Evolutionary conservation across 495 filamentous ascomycete genomes (phyloP).

Genomic region (Xylaria nigripes): DNA sequence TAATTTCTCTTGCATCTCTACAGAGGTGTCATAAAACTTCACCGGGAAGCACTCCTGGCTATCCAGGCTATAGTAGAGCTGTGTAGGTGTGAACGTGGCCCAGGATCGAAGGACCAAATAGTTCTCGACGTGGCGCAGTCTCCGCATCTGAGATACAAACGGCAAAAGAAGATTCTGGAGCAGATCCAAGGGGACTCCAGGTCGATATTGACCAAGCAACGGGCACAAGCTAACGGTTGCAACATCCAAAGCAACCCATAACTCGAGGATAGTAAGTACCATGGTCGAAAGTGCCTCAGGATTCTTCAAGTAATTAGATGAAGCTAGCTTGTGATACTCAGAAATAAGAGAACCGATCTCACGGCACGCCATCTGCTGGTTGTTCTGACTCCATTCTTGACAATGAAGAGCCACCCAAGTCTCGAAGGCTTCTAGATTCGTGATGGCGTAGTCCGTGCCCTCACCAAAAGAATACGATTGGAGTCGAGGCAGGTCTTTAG

Average conservation of each 20-base stretch:
- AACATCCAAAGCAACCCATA: conserved; percentile 57
- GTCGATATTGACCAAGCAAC: conserved; percentile 45
- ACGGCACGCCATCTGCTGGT: neutral
- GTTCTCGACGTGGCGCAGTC: conserved; percentile 40
- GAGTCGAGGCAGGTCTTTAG: neutral
- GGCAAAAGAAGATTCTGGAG: conserved; percentile 46
- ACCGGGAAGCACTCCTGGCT: conserved; percentile 40
- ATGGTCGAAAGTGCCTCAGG: conserved; percentile 51
- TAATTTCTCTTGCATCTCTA: conserved; percentile 32
- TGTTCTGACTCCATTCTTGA: neutral
- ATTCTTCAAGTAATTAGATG: conserved; percentile 28
- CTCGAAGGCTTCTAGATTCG: conserved; percentile 3
- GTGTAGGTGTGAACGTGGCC: neutral
- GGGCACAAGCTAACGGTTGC: conserved; percentile 31
- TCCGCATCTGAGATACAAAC: conserved; percentile 39
- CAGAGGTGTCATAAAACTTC: conserved; percentile 44
- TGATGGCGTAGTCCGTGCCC: neutral
- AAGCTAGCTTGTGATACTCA: conserved; percentile 19
- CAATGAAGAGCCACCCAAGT: conserved; percentile 16
- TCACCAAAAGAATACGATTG: neutral
- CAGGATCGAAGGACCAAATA: conserved; percentile 37
- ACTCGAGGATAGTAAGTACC: conserved; percentile 51
- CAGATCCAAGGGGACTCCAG: conserved; percentile 34
- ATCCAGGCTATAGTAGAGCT: conserved; percentile 31
- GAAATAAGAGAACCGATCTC: conserved; percentile 14